Evolutionary conservation across 2,329 filamentous ascomycete species (phyloP), one percentile per base, ranked within the genome.

Genomic region (Fonsecaea erecta): DNA sequence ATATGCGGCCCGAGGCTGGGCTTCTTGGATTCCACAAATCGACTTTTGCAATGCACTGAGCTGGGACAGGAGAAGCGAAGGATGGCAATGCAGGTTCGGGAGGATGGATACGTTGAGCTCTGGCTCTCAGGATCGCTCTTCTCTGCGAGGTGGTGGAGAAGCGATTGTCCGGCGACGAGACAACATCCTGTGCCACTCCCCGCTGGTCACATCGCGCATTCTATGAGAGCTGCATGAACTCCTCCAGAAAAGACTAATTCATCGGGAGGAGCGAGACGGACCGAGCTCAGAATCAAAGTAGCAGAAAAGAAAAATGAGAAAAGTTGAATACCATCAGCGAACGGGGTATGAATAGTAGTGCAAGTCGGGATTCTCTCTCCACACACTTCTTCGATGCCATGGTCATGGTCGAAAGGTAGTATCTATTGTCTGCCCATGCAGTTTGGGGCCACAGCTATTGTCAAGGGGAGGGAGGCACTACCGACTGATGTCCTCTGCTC

Each of bases 1-100:
- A 52, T 55, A 21, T 48, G 56, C 26, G 51, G 56, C 46, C 18
- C 30, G 9, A 35, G 32, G 28, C 48, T 54, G 43, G 57, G 57
- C 28, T 64, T 63, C 51, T 67, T 64, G 65, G 62, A 62, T 67
- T 67, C 30, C 63, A 37, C 51, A 9, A n/a, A 63, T 62, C 62
- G 55, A 40, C 53, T 64, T 57, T 12, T 34, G 34, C 43, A 48
- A 48, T 48, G 43, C 37, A 24, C 6, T 14, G 43, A 48, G 43
- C 18, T 48, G 18, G 43, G 18, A 48, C 18, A 12, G 43, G 43
- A 24, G 43, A 24, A 24, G 11, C 43, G 21, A 48, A 24, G 43
- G 11, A 24, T 24, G 21, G 9, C 43, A 48, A 48, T 48, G 43
- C 18, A 48, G 18, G 43, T 24, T 24, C 18, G 21, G 43, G 18